Conservation (phyloP, 306 rosid species). For the Gleditsia sinensis region DNA sequence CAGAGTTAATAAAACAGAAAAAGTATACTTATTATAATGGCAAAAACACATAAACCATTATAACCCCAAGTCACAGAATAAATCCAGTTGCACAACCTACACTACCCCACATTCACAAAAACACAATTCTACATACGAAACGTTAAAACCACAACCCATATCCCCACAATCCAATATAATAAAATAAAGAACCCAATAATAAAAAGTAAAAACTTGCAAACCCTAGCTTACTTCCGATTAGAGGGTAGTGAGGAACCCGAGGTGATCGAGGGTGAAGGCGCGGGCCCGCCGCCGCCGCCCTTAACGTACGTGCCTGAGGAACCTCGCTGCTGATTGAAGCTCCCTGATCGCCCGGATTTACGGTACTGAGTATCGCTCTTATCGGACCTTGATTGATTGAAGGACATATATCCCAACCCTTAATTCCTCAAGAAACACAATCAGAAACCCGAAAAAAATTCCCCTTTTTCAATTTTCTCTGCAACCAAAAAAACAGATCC, state of each 20-base stretch:
- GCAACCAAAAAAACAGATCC: conserved; percentile 56
- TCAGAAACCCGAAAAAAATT: background rate
- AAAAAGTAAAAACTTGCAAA: background rate
- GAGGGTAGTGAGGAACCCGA: conserved; percentile 39
- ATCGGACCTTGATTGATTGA: conserved; percentile 91
- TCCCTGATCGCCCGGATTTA: conserved; percentile 67
- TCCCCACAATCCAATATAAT: background rate
- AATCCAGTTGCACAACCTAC: conserved; percentile 9
- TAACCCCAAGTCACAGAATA: background rate
- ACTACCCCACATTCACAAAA: background rate
- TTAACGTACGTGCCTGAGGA: conserved; percentile 54
- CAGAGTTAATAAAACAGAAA: conserved; percentile 27
- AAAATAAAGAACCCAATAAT: background rate
- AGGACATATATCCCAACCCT: conserved; percentile 91
- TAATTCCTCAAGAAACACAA: conserved; percentile 39
- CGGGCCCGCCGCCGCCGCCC: conserved; percentile 77
- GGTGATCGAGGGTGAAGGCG: conserved; percentile 55
- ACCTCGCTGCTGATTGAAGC: conserved; percentile 82
- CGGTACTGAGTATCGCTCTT: conserved; percentile 73
- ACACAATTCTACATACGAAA: conserved; percentile 12
- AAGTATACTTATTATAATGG: background rate
- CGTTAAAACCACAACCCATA: conserved; percentile 17
- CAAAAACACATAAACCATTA: background rate
- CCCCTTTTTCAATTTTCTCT: conserved; percentile 33
- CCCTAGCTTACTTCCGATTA: conserved; percentile 60